Evolutionary conservation across 2,329 filamentous ascomycete species (phyloP).

Genomic region (Epichloe hybrida): DNA sequence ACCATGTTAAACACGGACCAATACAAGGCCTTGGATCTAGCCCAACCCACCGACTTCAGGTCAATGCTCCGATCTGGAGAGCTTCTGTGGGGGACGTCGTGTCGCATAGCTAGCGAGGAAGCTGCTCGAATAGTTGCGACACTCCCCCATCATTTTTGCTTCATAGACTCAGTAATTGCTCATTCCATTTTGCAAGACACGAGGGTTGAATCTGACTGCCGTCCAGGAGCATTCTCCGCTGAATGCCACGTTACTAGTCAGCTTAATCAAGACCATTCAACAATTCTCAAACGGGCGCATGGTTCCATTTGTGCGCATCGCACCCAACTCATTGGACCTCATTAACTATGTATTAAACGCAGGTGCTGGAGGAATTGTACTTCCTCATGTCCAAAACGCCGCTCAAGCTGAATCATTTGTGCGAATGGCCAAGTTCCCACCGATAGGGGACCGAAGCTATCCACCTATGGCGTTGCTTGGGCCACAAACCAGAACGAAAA

Average conservation of each 20-base stretch:
- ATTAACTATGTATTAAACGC: background rate
- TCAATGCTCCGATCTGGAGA: background rate
- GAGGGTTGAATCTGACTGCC: background rate
- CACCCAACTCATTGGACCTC: background rate
- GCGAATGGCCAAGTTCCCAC: background rate
- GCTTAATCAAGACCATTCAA: background rate
- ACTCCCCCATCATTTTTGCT: background rate
- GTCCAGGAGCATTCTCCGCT: background rate
- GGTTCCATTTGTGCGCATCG: background rate
- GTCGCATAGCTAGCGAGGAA: background rate
- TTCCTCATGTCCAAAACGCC: background rate
- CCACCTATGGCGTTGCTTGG: background rate
- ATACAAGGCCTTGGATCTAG: background rate
- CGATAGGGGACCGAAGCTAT: background rate
- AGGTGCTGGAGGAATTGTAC: background rate
- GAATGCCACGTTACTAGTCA: background rate
- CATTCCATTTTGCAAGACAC: too few species aligned
- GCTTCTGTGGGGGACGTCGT: background rate
- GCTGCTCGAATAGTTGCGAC: background rate
- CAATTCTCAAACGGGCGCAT: background rate
- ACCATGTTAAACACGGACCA: background rate
- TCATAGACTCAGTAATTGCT: background rate
- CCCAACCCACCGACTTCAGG: slow-evolving; percentile 2
- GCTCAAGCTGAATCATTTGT: background rate
- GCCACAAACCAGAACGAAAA: background rate